Conservation (phyloP, 176 grass and related monocot species). For the Bromus sterilis region DNA sequence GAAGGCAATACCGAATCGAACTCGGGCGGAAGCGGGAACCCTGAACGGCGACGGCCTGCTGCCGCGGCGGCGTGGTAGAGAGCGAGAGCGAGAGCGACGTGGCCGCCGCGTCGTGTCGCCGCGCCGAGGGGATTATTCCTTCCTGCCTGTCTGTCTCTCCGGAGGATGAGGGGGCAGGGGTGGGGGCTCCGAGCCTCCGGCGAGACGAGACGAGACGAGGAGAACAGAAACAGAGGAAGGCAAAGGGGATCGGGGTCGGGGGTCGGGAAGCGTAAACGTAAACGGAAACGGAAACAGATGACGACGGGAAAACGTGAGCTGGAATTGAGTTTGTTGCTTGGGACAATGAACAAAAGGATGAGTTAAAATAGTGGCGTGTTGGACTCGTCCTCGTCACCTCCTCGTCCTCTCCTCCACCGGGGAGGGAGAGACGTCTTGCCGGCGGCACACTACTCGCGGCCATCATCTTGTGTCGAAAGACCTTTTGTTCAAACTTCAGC, state of each 20-base stretch:
- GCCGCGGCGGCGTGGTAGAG: background rate
- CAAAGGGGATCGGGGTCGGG: background rate
- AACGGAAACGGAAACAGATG: too few relatives aligned
- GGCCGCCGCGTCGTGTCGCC: background rate
- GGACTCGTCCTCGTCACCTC: background rate
- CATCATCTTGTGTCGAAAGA: too few relatives aligned
- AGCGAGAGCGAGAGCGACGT: background rate
- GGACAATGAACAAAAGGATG: background rate
- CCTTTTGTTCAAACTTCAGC: too few relatives aligned
- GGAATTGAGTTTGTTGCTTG: background rate
- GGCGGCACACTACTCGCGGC: too few relatives aligned
- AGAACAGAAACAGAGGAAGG: background rate
- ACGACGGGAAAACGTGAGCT: background rate
- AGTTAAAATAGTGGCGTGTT: background rate
- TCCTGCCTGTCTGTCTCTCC: background rate
- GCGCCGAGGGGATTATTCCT: background rate
- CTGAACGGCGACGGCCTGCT: too few relatives aligned
- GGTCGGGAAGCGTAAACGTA: background rate
- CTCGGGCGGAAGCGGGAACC: background rate
- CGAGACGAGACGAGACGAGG: too few relatives aligned
- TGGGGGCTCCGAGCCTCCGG: background rate
- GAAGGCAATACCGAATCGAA: background rate
- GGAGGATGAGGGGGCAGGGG: background rate
- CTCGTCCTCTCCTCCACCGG: too few relatives aligned
- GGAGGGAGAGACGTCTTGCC: too few relatives aligned